phyloP scores from a whole-genome alignment of 1,284 basidiomycete genomes.

The Abortiporus biennis region DNA sequence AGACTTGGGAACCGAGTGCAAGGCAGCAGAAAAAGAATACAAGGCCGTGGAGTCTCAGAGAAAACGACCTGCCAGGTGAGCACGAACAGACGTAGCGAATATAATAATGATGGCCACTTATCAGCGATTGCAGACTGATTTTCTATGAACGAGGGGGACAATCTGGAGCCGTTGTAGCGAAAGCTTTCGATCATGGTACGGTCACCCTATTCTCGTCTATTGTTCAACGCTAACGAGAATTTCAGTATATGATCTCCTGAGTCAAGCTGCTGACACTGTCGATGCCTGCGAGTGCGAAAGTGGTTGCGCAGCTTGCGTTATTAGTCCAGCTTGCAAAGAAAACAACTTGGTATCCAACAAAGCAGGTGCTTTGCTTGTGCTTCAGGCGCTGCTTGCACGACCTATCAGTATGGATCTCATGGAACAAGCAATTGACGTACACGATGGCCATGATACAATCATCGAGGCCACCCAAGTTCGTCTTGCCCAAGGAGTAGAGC shows the following conservation, averaged over 20 bases:
- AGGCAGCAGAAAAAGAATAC: constrained; percentile 76
- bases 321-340: constrained; percentile 57
- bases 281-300: constrained; percentile 63
- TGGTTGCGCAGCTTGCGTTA: constrained; percentile 75
- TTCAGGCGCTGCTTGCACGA: constrained; percentile 54
- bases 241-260: constrained; percentile 55
- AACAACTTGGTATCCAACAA: constrained; percentile 66
- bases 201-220: not conserved
- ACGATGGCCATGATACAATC: constrained; percentile 37
- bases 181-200: constrained; percentile 80
- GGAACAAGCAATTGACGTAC: constrained; percentile 10
- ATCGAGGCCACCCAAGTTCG: constrained; percentile 47
- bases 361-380: constrained; percentile 62
- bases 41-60: constrained; percentile 50
- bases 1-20: constrained; percentile 85
- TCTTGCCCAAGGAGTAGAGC: constrained; percentile 38
- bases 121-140: constrained; percentile 49
- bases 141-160: constrained; percentile 78
- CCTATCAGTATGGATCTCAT: constrained; percentile 43
- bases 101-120: not conserved
- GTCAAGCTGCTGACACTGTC: constrained; percentile 58
- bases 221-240: not conserved
- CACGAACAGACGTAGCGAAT: not conserved
- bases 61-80: constrained; percentile 73
- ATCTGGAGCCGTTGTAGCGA: constrained; percentile 67